A percentile compares a stretch with the other conserved stretches of the same genome.
phyloP scores from a whole-genome alignment of 495 filamentous ascomycete species.

The Aspergillus ellipticus region DNA sequence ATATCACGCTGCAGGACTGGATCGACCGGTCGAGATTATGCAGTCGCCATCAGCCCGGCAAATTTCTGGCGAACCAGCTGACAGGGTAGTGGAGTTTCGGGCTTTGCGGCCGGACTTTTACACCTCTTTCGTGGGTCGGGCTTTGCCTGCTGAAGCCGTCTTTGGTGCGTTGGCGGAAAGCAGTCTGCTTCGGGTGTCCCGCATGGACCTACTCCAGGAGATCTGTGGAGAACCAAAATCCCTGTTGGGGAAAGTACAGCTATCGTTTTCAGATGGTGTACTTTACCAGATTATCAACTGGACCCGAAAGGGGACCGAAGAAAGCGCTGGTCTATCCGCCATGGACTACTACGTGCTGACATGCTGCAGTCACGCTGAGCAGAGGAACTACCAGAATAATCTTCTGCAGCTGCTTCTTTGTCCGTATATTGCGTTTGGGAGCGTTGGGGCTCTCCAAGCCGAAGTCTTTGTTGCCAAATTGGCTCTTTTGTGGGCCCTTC shows the following conservation, averaged over 20 bases:
- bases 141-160: not conserved
- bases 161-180: not conserved
- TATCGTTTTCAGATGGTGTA: not conserved
- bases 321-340: not conserved
- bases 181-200: not conserved
- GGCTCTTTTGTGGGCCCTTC: not conserved
- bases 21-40: not conserved
- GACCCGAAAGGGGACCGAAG: not conserved
- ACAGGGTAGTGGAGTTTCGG: not conserved
- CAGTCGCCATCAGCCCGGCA: not conserved
- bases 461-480: not conserved
- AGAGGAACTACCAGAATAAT: not conserved
- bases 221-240: not conserved
- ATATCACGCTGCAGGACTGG: not conserved
- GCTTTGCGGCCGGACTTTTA: constrained; percentile 5
- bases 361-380: not conserved
- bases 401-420: not conserved
- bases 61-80: not conserved
- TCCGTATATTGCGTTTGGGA: not conserved
- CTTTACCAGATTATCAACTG: not conserved
- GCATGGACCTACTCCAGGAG: not conserved
- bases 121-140: not conserved
- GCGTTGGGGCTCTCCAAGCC: not conserved
- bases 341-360: not conserved
- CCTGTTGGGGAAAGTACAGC: not conserved